A percentile compares a stretch with the other conserved stretches of the same genome.
phyloP scores from a whole-genome alignment of 352 stramenopile genomes.

The Globisporangium iwayamae region DNA sequence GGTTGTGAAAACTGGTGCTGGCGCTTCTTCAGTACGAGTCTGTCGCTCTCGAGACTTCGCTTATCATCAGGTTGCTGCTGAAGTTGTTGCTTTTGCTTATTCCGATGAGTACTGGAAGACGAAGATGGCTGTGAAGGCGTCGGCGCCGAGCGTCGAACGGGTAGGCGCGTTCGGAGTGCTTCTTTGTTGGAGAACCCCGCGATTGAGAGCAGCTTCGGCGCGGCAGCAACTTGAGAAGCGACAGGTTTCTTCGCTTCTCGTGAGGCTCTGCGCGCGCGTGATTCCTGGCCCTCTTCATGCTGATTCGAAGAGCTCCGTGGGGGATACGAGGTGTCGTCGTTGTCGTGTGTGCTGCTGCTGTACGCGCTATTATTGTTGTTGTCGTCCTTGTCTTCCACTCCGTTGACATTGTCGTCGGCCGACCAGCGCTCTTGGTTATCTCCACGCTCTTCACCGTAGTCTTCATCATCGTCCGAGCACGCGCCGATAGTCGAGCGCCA shows the following conservation, averaged over 20 bases:
- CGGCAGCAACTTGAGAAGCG: neutral
- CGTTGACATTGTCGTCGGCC: neutral
- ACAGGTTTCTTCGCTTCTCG: constrained; percentile 1
- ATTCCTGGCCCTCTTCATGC: neutral
- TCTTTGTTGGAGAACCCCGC: constrained; percentile 19
- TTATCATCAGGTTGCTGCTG: constrained; percentile 12
- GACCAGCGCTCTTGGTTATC: constrained; percentile 2
- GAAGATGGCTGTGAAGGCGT: constrained; percentile 4
- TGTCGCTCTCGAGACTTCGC: neutral
- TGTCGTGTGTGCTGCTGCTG: neutral
- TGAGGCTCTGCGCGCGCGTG: neutral
- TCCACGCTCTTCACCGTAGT: constrained; percentile 13
- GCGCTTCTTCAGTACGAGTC: constrained; percentile 12
- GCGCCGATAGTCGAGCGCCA: constrained; percentile 54
- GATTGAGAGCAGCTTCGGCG: constrained; percentile 17
- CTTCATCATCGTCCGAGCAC: constrained; percentile 28
- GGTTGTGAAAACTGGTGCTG: neutral
- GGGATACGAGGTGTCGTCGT: neutral
- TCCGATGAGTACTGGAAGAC: neutral
- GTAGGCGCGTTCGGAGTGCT: constrained; percentile 15
- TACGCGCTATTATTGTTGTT: neutral
- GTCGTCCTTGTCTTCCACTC: neutral
- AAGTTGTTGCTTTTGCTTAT: neutral
- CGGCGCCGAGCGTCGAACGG: neutral
- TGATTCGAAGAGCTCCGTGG: neutral